A percentile compares a stretch with the other conserved stretches of the same genome.
Conservation (phyloP, 2,329 filamentous ascomycete species). For the Claviceps pusilla region DNA sequence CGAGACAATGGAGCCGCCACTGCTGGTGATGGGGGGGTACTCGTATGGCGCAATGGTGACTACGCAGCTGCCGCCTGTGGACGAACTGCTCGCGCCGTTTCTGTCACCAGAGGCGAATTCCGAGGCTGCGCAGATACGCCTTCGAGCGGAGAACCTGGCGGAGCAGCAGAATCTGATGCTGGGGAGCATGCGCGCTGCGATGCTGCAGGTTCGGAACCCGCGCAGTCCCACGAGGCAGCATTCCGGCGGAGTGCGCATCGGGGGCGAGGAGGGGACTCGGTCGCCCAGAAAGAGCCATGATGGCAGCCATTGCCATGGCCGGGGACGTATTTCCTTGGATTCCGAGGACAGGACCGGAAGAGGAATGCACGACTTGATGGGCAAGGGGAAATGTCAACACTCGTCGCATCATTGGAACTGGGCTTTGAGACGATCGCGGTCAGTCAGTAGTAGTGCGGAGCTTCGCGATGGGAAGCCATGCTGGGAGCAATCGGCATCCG, state of each 20-base stretch:
- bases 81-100: slow-evolving; percentile 46
- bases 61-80: slow-evolving; percentile 50
- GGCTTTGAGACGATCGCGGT: background rate
- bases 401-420: slow-evolving; percentile 1
- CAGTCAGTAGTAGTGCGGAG: background rate
- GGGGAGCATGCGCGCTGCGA: slow-evolving; percentile 19
- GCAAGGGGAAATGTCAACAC: slow-evolving; percentile 20
- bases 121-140: slow-evolving; percentile 51
- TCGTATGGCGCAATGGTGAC: slow-evolving; percentile 83
- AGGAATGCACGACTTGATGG: slow-evolving; percentile 33
- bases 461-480: too few relatives aligned
- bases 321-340: slow-evolving; percentile 26
- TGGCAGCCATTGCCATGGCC: slow-evolving; percentile 5
- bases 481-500: background rate
- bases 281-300: slow-evolving; percentile 25
- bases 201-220: slow-evolving; percentile 13
- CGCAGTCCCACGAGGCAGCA: slow-evolving; percentile 9
- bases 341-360: slow-evolving; percentile 32
- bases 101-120: slow-evolving; percentile 35
- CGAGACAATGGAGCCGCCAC: slow-evolving; percentile 9
- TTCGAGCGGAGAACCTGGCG: slow-evolving; percentile 54
- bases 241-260: slow-evolving; percentile 29
- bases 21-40: slow-evolving; percentile 60
- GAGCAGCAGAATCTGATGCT: slow-evolving; percentile 41
- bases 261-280: slow-evolving; percentile 31